Evolutionary conservation across 2,329 filamentous ascomycete species (phyloP).

Genomic region (Phaeosphaeriaceae sp.): DNA sequence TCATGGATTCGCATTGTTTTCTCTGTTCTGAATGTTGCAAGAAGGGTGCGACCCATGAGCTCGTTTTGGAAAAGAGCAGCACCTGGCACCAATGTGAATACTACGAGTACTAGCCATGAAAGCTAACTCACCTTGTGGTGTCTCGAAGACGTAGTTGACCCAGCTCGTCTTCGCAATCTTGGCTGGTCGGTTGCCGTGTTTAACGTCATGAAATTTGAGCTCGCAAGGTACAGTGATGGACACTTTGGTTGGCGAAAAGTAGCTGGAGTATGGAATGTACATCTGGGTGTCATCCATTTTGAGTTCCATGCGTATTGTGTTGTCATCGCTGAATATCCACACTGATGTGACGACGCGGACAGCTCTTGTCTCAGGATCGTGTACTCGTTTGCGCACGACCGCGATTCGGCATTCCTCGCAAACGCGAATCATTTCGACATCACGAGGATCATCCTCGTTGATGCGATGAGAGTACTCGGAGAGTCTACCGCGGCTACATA

Average conservation of each 20-base stretch:
- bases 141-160: conserved; percentile 55
- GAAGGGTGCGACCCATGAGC: conserved; percentile 53
- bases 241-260: conserved; percentile 55
- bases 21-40: conserved; percentile 52
- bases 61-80: conserved; percentile 54
- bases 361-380: conserved; percentile 38
- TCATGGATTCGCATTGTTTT: conserved; percentile 55
- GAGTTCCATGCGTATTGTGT: conserved; percentile 51
- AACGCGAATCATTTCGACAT: conserved; percentile 51
- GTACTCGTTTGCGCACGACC: conserved; percentile 53
- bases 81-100: conserved; percentile 20
- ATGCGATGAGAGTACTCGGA: conserved; percentile 53
- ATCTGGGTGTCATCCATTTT: conserved; percentile 50
- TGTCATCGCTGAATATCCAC: conserved; percentile 55
- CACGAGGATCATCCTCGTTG: conserved; percentile 43
- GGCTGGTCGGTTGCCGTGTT: conserved; percentile 42
- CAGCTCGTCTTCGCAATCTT: conserved; percentile 50
- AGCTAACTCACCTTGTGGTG: conserved; percentile 27
- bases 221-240: conserved; percentile 48
- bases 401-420: conserved; percentile 50
- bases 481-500: conserved; percentile 42
- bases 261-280: conserved; percentile 55
- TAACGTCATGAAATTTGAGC: conserved; percentile 50
- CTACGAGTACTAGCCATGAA: neutral
- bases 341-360: conserved; percentile 52